Base-by-base conservation (phyloP, 1,284 basidiomycete genomes). In the Fistulina hepatica region DNA sequence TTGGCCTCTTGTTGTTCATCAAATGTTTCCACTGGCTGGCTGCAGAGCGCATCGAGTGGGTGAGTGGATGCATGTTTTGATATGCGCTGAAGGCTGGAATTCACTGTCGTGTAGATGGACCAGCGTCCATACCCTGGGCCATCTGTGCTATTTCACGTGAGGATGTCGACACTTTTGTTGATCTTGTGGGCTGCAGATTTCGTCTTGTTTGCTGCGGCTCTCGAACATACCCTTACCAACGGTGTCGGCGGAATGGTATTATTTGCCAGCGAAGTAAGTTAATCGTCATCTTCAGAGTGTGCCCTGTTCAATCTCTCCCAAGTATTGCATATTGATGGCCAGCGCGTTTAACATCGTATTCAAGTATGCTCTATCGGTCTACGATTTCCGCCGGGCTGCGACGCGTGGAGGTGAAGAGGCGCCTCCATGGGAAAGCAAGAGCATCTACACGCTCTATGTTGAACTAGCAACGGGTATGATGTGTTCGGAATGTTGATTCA, bases 1-100 rank as follows among this genome's bases (percentile, higher is more conserved):
- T 97, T 54, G 81, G 86, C 13, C 76, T 90, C 47, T 65, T 99
- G 15, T 73, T 97, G 11, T 94, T 97, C 51, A 73, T 97, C 50
- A 97, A 97, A 57, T 91, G 89, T 39, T 98, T 98, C 59, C 95
- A 99, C 58, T 97, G 93, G 93, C 73, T 99, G 21, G 76, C 91
- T 41, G 78, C 80, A 3, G 94, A 97, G 56, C 76, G 95, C 30
- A 85, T 98, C 37, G 95, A 98, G 72, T 93, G 88, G 71, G 92
- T 93, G 48, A 47, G 80, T 67, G 3, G 6, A 24, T 17, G 23
- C 5, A 39, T 33, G 17, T 34, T 33, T 3, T 21, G 28, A 28
- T 36, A 21, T 34, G 12, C 21, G 26, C 37, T 12, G 39, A 12
- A 27, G 47, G 13, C 11, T 20, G 38, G 31, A 39, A 30, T 27